Base-by-base conservation (phyloP, 495 filamentous ascomycete species). In the Hypoxylon crocopeplum region DNA sequence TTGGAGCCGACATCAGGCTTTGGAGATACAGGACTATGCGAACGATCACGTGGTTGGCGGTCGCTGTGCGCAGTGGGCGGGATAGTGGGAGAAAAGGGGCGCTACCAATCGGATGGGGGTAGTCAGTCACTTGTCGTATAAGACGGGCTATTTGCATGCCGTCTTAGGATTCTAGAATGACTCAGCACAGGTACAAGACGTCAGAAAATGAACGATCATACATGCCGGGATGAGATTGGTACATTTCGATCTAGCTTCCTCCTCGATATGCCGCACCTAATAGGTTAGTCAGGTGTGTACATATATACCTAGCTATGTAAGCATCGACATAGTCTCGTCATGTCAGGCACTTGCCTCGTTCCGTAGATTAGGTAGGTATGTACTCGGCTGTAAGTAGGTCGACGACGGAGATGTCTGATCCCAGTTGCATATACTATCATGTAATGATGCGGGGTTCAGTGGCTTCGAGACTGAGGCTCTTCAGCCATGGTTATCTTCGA, bases 101-200 rank as follows among this genome's bases (percentile, higher is more conserved):
- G 34, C 29, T 30, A 12, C 59, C 30, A 49, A 54, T 53, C 42
- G 42, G 44, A 41, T 41, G 17, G 17, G 13, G 10, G n/a, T 39
- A 7, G 17, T 8, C 10, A 19, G 13, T 3, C n/a, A 5, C 3
- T 7, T 38, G 34, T 17, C 2, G 19, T 34, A 64, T 64, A 64
- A 64, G 48, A 64, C 44, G 60, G 60, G 37, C n/a, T 20, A 49
- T 58, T 42, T 53, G 11, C 30, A 13, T 32, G 53, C 60, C 60
- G 60, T 58, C 48, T 64, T 38, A 58, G 48, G 29, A 10, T 10
- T n/a, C 19, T 38, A 7, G 47, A 22, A 30, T 41, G 56, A 59
- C 47, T 42, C 36, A 53, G 40, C 42, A 37, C 16, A 49, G 17
- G 37, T 44, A 48, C 25, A 41, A 15, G 21, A 48, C 34, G 41